Evolutionary conservation across 2,329 filamentous ascomycete species (phyloP).

Genomic region (Penicillium hesseltinei): DNA sequence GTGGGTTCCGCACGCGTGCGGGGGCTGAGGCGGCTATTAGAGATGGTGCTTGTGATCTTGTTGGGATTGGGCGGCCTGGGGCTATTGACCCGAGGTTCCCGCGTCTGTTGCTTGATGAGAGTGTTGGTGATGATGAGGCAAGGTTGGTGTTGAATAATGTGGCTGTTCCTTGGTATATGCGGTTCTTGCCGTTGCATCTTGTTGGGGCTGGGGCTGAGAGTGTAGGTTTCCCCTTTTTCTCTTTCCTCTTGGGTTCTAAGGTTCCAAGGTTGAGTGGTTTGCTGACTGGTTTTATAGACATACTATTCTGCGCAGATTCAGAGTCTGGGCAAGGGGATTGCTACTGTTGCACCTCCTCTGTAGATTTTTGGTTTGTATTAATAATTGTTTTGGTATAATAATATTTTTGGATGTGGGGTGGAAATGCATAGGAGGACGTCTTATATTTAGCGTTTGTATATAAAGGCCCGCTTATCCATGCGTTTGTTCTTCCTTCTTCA

Average conservation of each 20-base stretch:
- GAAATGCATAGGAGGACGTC: too few species aligned
- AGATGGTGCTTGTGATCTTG: conserved; percentile 49
- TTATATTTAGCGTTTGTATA: too few species aligned
- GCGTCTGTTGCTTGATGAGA: conserved; percentile 31
- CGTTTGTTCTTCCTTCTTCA: too few species aligned
- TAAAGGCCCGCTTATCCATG: too few species aligned
- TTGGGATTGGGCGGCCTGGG: conserved; percentile 51
- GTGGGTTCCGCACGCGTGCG: conserved; percentile 58
- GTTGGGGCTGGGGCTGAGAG: conserved; percentile 33
- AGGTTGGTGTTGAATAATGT: conserved; percentile 25
- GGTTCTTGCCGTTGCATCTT: conserved; percentile 24
- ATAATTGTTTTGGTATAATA: background rate
- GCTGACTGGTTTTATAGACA: conserved; percentile 16
- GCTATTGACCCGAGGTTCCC: conserved; percentile 47
- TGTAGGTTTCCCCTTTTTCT: conserved; percentile 22
- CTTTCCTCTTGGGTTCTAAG: too few species aligned
- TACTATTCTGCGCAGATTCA: conserved; percentile 22
- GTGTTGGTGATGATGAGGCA: conserved; percentile 26
- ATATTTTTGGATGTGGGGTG: background rate
- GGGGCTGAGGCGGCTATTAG: conserved; percentile 52
- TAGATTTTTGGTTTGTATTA: background rate
- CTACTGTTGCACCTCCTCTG: conserved; percentile 16
- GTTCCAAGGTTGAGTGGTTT: background rate
- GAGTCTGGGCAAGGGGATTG: conserved; percentile 20
- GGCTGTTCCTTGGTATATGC: conserved; percentile 23